Evolutionary conservation across 106 monocot species (phyloP).

Genomic region (Alisma plantagoaquatica): DNA sequence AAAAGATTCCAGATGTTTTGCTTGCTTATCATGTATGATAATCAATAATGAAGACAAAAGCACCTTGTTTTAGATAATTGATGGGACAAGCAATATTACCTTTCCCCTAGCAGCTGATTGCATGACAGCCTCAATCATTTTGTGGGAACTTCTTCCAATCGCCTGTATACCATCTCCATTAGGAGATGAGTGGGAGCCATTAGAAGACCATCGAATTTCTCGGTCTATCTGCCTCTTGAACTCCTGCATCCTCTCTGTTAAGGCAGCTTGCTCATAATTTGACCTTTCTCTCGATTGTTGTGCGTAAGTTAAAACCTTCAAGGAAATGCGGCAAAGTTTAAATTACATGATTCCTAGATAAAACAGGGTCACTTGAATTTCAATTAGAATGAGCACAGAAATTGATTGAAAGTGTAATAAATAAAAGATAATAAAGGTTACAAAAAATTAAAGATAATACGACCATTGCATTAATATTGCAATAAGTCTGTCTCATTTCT

Average conservation of each 20-base stretch:
- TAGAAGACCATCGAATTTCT: conserved; percentile 61
- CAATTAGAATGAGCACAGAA: too few relatives aligned
- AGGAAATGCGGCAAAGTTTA: background rate
- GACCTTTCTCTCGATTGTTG: conserved; percentile 99
- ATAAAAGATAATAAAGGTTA: too few relatives aligned
- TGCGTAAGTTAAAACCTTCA: conserved; percentile 92
- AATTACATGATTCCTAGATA: conserved; percentile 6
- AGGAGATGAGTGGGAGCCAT: conserved; percentile 51
- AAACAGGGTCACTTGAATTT: too few relatives aligned
- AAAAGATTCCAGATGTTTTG: background rate
- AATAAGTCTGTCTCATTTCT: too few relatives aligned
- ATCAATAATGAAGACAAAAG: background rate
- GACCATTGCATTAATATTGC: too few relatives aligned
- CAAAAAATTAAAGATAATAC: too few relatives aligned
- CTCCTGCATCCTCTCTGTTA: conserved; percentile 94
- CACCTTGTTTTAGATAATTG: background rate
- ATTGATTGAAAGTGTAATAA: too few relatives aligned
- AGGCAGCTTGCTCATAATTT: conserved; percentile 79
- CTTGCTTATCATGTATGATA: conserved; percentile 2
- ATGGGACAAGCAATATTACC: conserved; percentile 34
- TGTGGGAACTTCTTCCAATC: conserved; percentile 98
- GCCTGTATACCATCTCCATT: conserved; percentile 99
- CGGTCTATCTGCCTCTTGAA: conserved; percentile 94
- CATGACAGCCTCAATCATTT: conserved; percentile 99
- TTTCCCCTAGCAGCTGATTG: conserved; percentile 81